Percentiles rank a stretch among this genome's conserved stretches.
These are phyloP conservation scores for Ganoderma resinaceum DNA, from an alignment of 1,284 basidiomycete genomes.

Conservation along the genomic window DNA sequence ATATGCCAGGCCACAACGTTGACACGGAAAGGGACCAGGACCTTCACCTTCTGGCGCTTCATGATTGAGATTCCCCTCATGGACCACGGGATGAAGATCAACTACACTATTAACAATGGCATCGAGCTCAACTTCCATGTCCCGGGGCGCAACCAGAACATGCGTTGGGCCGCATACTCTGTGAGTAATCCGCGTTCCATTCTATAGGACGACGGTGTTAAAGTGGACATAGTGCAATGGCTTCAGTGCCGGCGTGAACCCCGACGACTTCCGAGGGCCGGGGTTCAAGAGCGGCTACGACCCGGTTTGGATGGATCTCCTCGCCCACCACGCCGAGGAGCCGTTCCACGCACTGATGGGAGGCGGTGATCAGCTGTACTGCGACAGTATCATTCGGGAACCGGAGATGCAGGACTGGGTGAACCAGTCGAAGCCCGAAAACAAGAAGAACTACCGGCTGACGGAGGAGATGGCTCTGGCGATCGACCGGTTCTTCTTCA, in stretches of 20 bases:
- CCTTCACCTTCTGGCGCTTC: conserved; percentile 96
- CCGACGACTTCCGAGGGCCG: conserved; percentile 79
- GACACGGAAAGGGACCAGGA: conserved; percentile 50
- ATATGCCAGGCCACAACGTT: not conserved
- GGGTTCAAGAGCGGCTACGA: conserved; percentile 84
- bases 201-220: not conserved
- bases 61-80: conserved; percentile 84
- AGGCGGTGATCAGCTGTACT: conserved; percentile 88
- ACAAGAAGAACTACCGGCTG: conserved; percentile 69
- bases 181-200: conserved; percentile 48
- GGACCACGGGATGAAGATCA: conserved; percentile 77
- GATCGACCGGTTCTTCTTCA: conserved; percentile 91
- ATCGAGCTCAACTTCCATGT: conserved; percentile 85
- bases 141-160: conserved; percentile 84
- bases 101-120: conserved; percentile 83
- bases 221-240: conserved; percentile 72
- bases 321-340: conserved; percentile 78
- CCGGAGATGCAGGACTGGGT: conserved; percentile 88
- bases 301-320: conserved; percentile 92
- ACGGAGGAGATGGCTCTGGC: conserved; percentile 79
- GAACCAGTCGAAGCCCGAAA: conserved; percentile 64
- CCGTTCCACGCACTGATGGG: conserved; percentile 91
- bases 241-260: conserved; percentile 81
- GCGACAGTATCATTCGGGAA: conserved; percentile 74
- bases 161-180: conserved; percentile 91